Evolutionary conservation across 345 rosid genomes (phyloP).

Genomic region (Arabidopsis suecica): DNA sequence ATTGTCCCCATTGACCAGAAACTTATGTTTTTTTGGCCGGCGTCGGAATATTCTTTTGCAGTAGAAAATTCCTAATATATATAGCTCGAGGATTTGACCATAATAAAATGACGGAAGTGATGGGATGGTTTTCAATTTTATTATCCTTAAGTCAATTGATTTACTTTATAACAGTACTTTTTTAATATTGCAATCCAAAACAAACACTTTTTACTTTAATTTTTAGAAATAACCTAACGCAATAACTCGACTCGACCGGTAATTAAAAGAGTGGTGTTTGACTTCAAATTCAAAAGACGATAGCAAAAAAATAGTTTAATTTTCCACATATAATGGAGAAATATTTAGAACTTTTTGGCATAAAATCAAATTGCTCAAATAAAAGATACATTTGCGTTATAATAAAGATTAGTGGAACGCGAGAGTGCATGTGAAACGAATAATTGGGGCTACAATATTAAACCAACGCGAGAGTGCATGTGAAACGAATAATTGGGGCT

Average conservation of each 20-base stretch:
- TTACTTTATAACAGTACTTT: conserved; percentile 4
- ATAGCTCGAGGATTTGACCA: conserved; percentile 18
- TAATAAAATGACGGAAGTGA: conserved; percentile 15
- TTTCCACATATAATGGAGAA: background rate
- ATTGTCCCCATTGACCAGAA: conserved; percentile 28
- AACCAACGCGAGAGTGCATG: conserved; percentile 41
- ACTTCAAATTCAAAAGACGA: background rate
- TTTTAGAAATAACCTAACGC: conserved; percentile 32
- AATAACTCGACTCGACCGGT: conserved; percentile 36
- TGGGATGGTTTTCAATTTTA: conserved; percentile 4
- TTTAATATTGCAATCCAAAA: conserved; percentile 16
- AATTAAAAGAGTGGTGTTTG: conserved; percentile 8
- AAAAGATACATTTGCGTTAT: conserved; percentile 17
- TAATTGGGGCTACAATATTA: conserved; percentile 32
- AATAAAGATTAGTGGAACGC: conserved; percentile 24
- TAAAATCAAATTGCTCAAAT: background rate
- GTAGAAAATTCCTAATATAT: conserved; percentile 14
- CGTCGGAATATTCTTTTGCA: conserved; percentile 35
- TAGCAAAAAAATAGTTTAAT: background rate
- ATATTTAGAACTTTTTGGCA: background rate
- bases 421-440: conserved; percentile 42
- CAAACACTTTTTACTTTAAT: conserved; percentile 10
- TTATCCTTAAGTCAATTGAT: background rate
- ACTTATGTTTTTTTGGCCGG: conserved; percentile 29
- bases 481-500: conserved; percentile 41